Conservation (phyloP, 768 basidiomycete genomes). For the Mrakia frigida region DNA sequence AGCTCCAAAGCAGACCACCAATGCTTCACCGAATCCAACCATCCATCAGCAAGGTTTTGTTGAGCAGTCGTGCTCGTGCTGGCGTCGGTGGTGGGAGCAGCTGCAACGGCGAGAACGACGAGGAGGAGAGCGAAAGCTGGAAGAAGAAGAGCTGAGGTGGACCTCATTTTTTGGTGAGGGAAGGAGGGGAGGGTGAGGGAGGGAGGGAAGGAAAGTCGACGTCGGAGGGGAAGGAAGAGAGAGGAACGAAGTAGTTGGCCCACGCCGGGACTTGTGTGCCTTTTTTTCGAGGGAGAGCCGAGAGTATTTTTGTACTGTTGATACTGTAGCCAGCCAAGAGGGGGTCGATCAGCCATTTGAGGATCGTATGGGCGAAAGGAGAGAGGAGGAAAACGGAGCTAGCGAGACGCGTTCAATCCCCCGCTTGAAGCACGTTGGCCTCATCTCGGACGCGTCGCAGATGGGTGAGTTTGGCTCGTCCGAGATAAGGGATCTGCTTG, state of each 20-base stretch:
- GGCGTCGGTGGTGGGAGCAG: background rate
- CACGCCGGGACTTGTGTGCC: too few species aligned
- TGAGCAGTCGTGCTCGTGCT: background rate
- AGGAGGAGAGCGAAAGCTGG: background rate
- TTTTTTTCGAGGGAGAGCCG: too few species aligned
- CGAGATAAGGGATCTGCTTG: too few species aligned
- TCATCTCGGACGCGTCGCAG: too few species aligned
- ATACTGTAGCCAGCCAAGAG: too few species aligned
- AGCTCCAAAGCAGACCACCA: conserved; percentile 14
- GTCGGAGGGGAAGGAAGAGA: background rate
- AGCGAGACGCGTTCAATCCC: background rate
- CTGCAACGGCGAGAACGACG: background rate
- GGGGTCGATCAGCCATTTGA: background rate
- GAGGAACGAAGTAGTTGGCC: too few species aligned
- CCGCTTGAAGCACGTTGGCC: background rate
- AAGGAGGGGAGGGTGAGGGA: background rate
- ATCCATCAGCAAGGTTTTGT: background rate
- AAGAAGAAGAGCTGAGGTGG: background rate
- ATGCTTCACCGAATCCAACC: background rate
- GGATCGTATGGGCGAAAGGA: background rate
- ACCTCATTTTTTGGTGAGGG: background rate
- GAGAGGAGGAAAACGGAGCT: background rate
- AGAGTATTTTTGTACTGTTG: too few species aligned
- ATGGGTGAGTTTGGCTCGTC: too few species aligned
- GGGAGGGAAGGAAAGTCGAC: too few species aligned